A percentile compares a stretch with the other conserved stretches of the same genome.
These are phyloP conservation scores for Calonectria fujianensis DNA, from an alignment of 2,329 filamentous ascomycete species.

Conservation along the genomic window DNA sequence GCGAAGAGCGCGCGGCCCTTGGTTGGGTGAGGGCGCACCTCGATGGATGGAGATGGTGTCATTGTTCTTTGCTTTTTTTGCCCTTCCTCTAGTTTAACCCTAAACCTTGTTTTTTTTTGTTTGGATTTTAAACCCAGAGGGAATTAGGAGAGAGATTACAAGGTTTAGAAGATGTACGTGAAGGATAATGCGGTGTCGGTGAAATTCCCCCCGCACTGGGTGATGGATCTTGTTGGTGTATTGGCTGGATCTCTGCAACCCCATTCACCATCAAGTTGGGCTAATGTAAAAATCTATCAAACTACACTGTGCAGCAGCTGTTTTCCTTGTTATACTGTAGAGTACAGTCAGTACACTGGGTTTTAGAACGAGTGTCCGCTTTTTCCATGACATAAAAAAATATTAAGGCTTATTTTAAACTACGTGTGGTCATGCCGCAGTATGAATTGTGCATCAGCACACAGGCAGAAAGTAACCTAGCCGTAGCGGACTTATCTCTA, in stretches of 20 bases:
- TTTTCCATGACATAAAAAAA: no score
- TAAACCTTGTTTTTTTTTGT: not conserved
- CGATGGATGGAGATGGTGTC: slow-evolving; percentile 48
- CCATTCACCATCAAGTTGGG: not conserved
- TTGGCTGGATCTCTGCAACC: not conserved
- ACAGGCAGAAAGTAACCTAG: no score
- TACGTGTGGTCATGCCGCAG: no score
- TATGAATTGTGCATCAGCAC: no score
- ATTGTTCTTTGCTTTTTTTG: slow-evolving; percentile 26
- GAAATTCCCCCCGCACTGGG: slow-evolving; percentile 17
- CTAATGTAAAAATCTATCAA: not conserved
- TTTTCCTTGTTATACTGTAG: not conserved
- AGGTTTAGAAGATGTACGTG: not conserved
- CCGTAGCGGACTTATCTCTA: no score
- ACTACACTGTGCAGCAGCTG: not conserved
- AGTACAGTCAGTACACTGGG: no score
- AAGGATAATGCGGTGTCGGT: slow-evolving; percentile 3
- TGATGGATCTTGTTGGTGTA: slow-evolving; percentile 7
- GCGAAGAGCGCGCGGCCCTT: slow-evolving; percentile 70
- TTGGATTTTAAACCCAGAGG: not conserved
- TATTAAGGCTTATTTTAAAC: no score
- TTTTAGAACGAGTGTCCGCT: no score
- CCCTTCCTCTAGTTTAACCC: not conserved
- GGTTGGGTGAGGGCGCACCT: slow-evolving; percentile 54
- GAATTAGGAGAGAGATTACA: not conserved